Percentiles rank a stretch among this genome's conserved stretches.
Conservation (phyloP, 1,284 basidiomycete genomes). For the Mycena citricolor region DNA sequence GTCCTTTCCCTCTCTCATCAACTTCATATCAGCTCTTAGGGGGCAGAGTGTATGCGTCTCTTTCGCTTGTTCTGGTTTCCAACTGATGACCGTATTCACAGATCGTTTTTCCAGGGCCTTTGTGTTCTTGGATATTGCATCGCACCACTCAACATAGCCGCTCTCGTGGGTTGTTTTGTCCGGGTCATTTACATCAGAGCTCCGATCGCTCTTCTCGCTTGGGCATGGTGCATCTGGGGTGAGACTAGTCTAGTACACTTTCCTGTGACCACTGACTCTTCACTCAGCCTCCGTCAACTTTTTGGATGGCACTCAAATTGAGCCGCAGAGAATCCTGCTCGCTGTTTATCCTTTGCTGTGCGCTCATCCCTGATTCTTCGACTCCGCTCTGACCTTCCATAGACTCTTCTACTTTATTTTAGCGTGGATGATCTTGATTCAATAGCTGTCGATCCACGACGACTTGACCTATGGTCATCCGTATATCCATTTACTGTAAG, state of each 20-base stretch:
- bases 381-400: conserved; percentile 4
- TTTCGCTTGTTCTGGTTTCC: conserved; percentile 3
- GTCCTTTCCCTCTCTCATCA: not conserved
- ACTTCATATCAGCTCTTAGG: conserved; percentile 72
- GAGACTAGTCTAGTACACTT: conserved; percentile 27
- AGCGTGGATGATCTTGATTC: conserved; percentile 94
- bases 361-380: conserved; percentile 31
- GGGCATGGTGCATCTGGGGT: conserved; percentile 98
- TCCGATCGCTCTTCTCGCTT: conserved; percentile 80
- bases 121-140: conserved; percentile 92
- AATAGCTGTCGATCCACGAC: too few relatives aligned
- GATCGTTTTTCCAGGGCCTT: conserved; percentile 93
- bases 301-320: conserved; percentile 89
- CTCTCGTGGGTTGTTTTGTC: conserved; percentile 83
- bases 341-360: conserved; percentile 92
- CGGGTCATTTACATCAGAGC: conserved; percentile 83
- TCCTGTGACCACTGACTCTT: conserved; percentile 12
- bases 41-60: conserved; percentile 77
- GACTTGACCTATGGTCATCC: too few relatives aligned
- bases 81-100: conserved; percentile 33
- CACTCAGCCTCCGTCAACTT: conserved; percentile 86
- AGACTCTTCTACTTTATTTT: conserved; percentile 85
- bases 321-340: conserved; percentile 81
- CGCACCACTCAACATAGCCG: conserved; percentile 86
- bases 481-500: too few relatives aligned